Conservation (phyloP, 2,329 filamentous ascomycete genomes). For the Cytospora piceicola region DNA sequence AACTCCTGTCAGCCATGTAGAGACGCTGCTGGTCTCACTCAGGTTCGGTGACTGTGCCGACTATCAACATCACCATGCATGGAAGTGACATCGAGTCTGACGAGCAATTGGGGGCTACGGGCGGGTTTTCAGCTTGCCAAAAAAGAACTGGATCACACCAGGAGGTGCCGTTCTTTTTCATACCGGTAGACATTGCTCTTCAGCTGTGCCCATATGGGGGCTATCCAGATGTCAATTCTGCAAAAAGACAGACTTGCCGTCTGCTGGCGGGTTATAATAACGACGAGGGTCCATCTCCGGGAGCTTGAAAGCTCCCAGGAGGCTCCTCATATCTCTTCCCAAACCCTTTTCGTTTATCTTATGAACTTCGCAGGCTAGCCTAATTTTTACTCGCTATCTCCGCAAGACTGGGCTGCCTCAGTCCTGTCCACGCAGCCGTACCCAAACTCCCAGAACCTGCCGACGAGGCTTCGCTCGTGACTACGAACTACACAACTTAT, state of each 20-base stretch:
- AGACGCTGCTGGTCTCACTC: conserved; percentile 57
- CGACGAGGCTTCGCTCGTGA: neutral
- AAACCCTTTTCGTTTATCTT: accelerated
- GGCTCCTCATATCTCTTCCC: neutral
- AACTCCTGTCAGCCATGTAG: neutral
- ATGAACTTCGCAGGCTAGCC: neutral
- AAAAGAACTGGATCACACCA: neutral
- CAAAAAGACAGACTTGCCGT: too few relatives aligned
- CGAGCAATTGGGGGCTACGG: neutral
- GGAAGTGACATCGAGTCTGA: neutral
- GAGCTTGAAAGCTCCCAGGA: neutral
- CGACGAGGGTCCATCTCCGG: neutral
- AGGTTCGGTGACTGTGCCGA: conserved; percentile 64
- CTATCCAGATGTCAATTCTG: too few relatives aligned
- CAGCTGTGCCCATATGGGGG: too few relatives aligned
- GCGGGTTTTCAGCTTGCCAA: neutral
- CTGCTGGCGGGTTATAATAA: conserved; percentile 11
- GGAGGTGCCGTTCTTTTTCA: too few relatives aligned
- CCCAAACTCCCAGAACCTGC: neutral
- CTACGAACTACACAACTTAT: neutral
- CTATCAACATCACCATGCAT: neutral
- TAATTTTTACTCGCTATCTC: neutral
- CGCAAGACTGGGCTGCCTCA: neutral
- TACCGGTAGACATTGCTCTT: too few relatives aligned
- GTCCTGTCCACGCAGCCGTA: neutral